A percentile compares a stretch with the other conserved stretches of the same genome.
phyloP scores from a whole-genome alignment of 1,139 yeast genomes.

The Suhomyces terraborum region DNA sequence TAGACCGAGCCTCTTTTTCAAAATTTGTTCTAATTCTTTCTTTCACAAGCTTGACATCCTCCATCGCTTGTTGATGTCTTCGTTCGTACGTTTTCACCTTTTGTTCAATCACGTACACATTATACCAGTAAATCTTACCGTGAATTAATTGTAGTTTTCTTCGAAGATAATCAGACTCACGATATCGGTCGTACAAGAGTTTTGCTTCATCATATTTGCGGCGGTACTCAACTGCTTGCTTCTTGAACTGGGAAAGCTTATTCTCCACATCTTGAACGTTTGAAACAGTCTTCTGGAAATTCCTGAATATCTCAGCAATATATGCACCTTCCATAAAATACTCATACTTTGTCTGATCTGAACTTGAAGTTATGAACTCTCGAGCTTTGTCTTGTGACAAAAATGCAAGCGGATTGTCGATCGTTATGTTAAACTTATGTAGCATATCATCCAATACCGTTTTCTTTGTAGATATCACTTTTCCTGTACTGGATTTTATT shows the following conservation, averaged over 20 bases:
- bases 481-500: conserved; percentile 54
- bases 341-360: conserved; percentile 68
- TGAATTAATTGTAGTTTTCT: conserved; percentile 46
- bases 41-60: conserved; percentile 23
- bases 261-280: conserved; percentile 43
- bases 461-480: conserved; percentile 59
- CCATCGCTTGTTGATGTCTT: conserved; percentile 16
- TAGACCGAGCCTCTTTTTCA: conserved; percentile 13
- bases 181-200: conserved; percentile 41
- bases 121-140: conserved; percentile 70
- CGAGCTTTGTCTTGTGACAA: conserved; percentile 94
- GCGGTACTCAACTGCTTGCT: conserved; percentile 29
- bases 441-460: conserved; percentile 68
- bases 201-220: conserved; percentile 38
- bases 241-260: conserved; percentile 37
- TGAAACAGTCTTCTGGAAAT: conserved; percentile 45
- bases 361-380: conserved; percentile 76
- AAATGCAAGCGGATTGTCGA: conserved; percentile 91
- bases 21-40: conserved; percentile 22
- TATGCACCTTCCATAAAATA: conserved; percentile 81
- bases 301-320: conserved; percentile 59
- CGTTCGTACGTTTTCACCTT: conserved; percentile 25
- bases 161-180: conserved; percentile 45
- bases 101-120: conserved; percentile 43
- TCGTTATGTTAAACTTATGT: conserved; percentile 70